Percentiles rank a stretch among this genome's conserved stretches.
Conservation (phyloP, 768 basidiomycete genomes). For the Auricularia cornea region DNA sequence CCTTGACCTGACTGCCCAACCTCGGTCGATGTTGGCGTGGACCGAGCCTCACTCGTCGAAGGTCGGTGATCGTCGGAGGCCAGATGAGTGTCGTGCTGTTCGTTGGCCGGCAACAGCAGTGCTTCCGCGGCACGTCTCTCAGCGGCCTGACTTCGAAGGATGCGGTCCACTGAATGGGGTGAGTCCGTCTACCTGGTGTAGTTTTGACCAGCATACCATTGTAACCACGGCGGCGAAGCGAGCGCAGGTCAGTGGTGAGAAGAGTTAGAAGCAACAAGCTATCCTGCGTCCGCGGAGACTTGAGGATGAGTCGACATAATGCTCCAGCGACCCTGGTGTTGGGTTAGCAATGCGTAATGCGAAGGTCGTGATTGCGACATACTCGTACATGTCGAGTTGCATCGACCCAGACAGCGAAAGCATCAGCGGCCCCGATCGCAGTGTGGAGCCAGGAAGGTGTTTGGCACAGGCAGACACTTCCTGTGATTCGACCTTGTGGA, state of each 20-base stretch:
- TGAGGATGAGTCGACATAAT: conserved; percentile 71
- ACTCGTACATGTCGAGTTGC: conserved; percentile 89
- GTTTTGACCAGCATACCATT: too few species aligned
- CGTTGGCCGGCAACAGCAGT: not conserved
- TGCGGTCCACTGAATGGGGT: conserved; percentile 64
- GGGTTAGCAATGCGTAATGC: too few species aligned
- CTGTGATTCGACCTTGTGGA: conserved; percentile 43
- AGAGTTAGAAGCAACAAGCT: conserved; percentile 88
- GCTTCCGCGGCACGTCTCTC: conserved; percentile 37
- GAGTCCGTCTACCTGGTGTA: too few species aligned
- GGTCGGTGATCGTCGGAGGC: not conserved
- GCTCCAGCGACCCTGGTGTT: conserved; percentile 79
- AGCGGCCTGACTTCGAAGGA: conserved; percentile 59
- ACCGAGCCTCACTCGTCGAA: too few species aligned
- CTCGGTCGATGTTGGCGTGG: not conserved
- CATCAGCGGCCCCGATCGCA: conserved; percentile 48
- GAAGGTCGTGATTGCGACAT: too few species aligned
- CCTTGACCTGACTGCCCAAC: too few species aligned
- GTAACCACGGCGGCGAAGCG: conserved; percentile 76
- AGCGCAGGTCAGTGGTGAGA: conserved; percentile 78
- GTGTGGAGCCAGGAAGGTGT: conserved; percentile 27
- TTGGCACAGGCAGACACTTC: conserved; percentile 70
- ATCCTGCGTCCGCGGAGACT: conserved; percentile 75
- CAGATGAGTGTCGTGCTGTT: not conserved
- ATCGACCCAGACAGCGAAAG: conserved; percentile 68